Conservation (phyloP, 2,329 filamentous ascomycete species). For the Pestalotiopsis sp. region DNA sequence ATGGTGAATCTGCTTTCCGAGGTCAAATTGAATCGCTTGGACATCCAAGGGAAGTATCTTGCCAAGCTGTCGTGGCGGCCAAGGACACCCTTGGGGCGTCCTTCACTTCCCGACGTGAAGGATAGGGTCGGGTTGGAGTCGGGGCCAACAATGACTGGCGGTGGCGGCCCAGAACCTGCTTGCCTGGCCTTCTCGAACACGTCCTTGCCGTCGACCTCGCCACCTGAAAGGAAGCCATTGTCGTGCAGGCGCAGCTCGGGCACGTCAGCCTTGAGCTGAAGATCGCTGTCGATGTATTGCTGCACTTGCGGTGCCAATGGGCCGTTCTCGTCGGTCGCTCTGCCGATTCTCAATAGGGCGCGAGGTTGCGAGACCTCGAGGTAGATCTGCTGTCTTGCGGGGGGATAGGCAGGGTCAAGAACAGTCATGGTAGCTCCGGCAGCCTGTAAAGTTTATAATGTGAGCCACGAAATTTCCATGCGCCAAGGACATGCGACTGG, state of each 20-base stretch:
- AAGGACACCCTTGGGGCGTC: slow-evolving; percentile 82
- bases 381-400: slow-evolving; percentile 79
- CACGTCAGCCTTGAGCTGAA: slow-evolving; percentile 73
- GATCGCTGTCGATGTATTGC: slow-evolving; percentile 72
- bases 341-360: slow-evolving; percentile 74
- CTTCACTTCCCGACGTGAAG: slow-evolving; percentile 77
- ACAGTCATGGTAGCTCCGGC: slow-evolving; percentile 67
- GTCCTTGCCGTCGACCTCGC: slow-evolving; percentile 66
- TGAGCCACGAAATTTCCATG: slow-evolving; percentile 45
- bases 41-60: slow-evolving; percentile 94
- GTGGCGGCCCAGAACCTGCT: slow-evolving; percentile 60
- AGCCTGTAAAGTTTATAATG: slow-evolving; percentile 9
- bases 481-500: background rate
- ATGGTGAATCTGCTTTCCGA: slow-evolving; percentile 78
- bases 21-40: slow-evolving; percentile 75
- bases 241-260: slow-evolving; percentile 74
- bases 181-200: slow-evolving; percentile 69
- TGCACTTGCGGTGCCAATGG: slow-evolving; percentile 51
- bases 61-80: slow-evolving; percentile 86
- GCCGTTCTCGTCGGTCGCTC: slow-evolving; percentile 71
- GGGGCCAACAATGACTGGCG: slow-evolving; percentile 81
- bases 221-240: slow-evolving; percentile 74
- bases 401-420: slow-evolving; percentile 82
- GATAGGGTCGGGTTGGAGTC: slow-evolving; percentile 79
- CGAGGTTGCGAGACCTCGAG: slow-evolving; percentile 78